A percentile compares a stretch with the other conserved stretches of the same genome.
Evolutionary conservation across 2,329 filamentous ascomycete genomes (phyloP).

Genomic region (Scytalidium lignicola): DNA sequence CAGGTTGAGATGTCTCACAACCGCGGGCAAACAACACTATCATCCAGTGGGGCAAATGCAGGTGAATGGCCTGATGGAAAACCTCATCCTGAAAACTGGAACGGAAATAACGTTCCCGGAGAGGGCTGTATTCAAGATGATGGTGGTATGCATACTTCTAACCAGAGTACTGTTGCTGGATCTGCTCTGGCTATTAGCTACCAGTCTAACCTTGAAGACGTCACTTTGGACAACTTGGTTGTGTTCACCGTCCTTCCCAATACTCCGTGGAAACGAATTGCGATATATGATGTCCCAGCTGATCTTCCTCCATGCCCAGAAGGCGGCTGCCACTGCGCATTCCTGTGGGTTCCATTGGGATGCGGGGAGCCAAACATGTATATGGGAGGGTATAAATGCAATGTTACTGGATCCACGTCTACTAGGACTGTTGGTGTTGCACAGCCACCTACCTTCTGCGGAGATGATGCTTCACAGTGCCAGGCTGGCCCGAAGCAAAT

Average conservation of each 20-base stretch:
- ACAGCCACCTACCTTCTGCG: conserved; percentile 37
- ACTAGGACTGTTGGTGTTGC: conserved; percentile 35
- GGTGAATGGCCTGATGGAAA: conserved; percentile 44
- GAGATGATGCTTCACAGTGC: conserved; percentile 35
- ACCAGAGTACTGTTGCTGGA: conserved; percentile 37
- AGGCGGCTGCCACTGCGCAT: conserved; percentile 35
- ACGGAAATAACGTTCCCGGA: conserved; percentile 26
- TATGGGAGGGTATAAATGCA: conserved; percentile 46
- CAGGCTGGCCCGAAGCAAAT: conserved; percentile 45
- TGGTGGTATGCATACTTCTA: conserved; percentile 42
- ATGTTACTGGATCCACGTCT: conserved; percentile 38
- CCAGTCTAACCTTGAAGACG: conserved; percentile 37
- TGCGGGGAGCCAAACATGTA: conserved; percentile 37
- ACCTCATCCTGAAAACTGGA: conserved; percentile 40
- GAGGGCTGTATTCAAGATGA: conserved; percentile 22
- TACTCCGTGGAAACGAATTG: conserved; percentile 27
- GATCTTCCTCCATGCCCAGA: conserved; percentile 30
- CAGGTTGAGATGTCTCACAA: conserved; percentile 46
- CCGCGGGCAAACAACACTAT: conserved; percentile 42
- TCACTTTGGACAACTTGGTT: conserved; percentile 46
- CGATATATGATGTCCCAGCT: conserved; percentile 32
- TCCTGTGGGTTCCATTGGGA: conserved; percentile 35
- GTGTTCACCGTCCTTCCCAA: conserved; percentile 40
- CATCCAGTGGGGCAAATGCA: conserved; percentile 32
- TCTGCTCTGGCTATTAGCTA: conserved; percentile 48